phyloP scores from a whole-genome alignment of 2,329 filamentous ascomycete genomes.

The Colletotrichum noveboracense region DNA sequence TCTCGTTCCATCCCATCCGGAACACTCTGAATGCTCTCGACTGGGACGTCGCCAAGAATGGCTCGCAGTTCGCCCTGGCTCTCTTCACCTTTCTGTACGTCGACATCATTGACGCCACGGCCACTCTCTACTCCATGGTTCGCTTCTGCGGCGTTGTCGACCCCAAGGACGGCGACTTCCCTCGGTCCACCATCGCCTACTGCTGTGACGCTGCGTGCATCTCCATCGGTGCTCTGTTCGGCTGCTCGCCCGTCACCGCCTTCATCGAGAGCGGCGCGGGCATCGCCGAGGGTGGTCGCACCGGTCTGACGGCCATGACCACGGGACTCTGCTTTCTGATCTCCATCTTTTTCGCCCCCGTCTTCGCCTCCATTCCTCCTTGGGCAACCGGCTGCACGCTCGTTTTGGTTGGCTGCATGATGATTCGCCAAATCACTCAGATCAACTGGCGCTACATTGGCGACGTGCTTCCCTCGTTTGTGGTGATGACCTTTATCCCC shows the following conservation, averaged over 20 bases:
- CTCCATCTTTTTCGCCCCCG: slow-evolving; percentile 76
- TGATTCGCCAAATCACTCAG: slow-evolving; percentile 76
- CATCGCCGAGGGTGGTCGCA: slow-evolving; percentile 76
- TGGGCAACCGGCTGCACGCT: slow-evolving; percentile 80
- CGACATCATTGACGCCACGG: slow-evolving; percentile 80
- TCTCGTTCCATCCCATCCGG: slow-evolving; percentile 74
- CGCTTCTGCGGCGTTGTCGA: slow-evolving; percentile 73
- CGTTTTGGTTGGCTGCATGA: slow-evolving; percentile 76
- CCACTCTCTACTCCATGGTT: slow-evolving; percentile 82
- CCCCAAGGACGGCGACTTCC: slow-evolving; percentile 77
- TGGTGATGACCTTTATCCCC: slow-evolving; percentile 77
- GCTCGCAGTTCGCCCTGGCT: slow-evolving; percentile 70
- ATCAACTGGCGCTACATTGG: slow-evolving; percentile 82
- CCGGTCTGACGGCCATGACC: slow-evolving; percentile 73
- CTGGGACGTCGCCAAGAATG: slow-evolving; percentile 64
- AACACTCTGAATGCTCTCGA: slow-evolving; percentile 68
- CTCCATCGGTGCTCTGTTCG: slow-evolving; percentile 72
- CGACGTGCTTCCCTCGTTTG: slow-evolving; percentile 76
- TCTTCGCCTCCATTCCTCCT: slow-evolving; percentile 78
- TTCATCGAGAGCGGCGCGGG: slow-evolving; percentile 80
- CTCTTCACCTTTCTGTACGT: slow-evolving; percentile 82
- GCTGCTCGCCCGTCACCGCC: slow-evolving; percentile 73
- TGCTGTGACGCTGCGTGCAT: slow-evolving; percentile 75
- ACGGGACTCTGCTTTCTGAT: slow-evolving; percentile 74
- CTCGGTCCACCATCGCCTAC: slow-evolving; percentile 82